Evolutionary conservation across 2,329 filamentous ascomycete species (phyloP).

Genomic region (Aspergillus proliferans): DNA sequence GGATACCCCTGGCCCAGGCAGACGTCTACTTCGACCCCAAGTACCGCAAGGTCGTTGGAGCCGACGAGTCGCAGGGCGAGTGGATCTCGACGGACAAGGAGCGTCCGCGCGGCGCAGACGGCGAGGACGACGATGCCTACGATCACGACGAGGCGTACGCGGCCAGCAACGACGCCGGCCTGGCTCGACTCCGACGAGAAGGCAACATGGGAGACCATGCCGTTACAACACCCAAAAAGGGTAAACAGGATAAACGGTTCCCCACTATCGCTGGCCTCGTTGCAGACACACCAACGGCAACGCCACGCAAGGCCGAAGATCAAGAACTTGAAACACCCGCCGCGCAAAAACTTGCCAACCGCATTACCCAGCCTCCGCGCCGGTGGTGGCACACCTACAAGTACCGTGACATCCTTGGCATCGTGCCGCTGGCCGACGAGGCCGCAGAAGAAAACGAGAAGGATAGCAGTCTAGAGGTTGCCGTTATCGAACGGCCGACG

Average conservation of each 20-base stretch:
- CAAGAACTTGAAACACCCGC: constrained; percentile 2
- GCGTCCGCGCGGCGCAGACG: constrained; percentile 12
- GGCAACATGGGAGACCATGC: constrained; percentile 9
- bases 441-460: constrained; percentile 25
- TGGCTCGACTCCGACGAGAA: constrained; percentile 28
- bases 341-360: constrained; percentile 18
- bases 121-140: constrained; percentile 28
- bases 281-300: constrained; percentile 11
- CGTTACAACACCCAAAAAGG: constrained; percentile 16
- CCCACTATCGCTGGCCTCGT: constrained; percentile 11
- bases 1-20: constrained; percentile 41
- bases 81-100: constrained; percentile 30
- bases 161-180: constrained; percentile 21
- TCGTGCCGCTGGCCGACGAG: constrained; percentile 46
- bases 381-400: constrained; percentile 77
- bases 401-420: constrained; percentile 86
- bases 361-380: constrained; percentile 23
- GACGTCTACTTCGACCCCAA: constrained; percentile 41
- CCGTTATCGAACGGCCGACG: constrained; percentile 76
- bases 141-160: constrained; percentile 29
- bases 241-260: constrained; percentile 8
- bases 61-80: constrained; percentile 30
- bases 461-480: constrained; percentile 57
- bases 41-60: constrained; percentile 43
- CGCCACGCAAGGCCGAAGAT: neutral